Evolutionary conservation across 331 rosid species (phyloP).

Genomic region (Quercus lobata): DNA sequence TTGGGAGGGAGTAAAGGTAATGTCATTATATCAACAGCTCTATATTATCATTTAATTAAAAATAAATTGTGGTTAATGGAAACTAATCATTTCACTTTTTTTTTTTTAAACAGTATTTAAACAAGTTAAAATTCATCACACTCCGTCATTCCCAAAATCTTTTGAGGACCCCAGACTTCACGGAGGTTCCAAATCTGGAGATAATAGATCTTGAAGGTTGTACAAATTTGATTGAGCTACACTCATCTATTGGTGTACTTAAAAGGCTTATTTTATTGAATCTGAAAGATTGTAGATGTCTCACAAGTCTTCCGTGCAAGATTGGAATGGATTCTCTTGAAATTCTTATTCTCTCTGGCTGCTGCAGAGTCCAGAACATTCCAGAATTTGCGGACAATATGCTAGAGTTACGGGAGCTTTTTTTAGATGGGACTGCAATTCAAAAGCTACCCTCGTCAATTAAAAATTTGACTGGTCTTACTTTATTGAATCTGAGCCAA

Average conservation of each 20-base stretch:
- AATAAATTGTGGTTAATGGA: neutral
- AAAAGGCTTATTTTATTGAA: conserved; percentile 10
- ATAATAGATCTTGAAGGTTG: conserved; percentile 17
- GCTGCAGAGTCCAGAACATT: conserved; percentile 9
- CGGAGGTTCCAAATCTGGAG: conserved; percentile 26
- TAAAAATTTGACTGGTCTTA: too few relatives aligned
- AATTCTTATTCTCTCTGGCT: conserved; percentile 8
- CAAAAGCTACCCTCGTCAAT: too few relatives aligned
- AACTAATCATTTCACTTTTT: neutral
- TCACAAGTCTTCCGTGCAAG: too few relatives aligned
- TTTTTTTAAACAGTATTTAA: conserved; percentile 12
- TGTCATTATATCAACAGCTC: neutral
- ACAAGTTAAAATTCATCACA: conserved; percentile 17
- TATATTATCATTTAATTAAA: neutral
- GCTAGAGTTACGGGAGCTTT: too few relatives aligned
- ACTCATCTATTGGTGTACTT: conserved; percentile 19
- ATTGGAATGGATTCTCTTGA: conserved; percentile 22
- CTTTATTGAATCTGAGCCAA: too few relatives aligned
- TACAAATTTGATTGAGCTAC: neutral
- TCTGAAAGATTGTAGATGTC: conserved; percentile 22
- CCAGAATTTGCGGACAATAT: neutral
- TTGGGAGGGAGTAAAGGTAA: conserved; percentile 32
- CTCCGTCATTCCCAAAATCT: neutral
- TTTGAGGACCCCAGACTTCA: conserved; percentile 34
- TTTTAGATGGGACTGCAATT: too few relatives aligned